Percentiles rank a stretch among this genome's conserved stretches.
Conservation (phyloP, 2,329 filamentous ascomycete species). For the Colletotrichum filicis region DNA sequence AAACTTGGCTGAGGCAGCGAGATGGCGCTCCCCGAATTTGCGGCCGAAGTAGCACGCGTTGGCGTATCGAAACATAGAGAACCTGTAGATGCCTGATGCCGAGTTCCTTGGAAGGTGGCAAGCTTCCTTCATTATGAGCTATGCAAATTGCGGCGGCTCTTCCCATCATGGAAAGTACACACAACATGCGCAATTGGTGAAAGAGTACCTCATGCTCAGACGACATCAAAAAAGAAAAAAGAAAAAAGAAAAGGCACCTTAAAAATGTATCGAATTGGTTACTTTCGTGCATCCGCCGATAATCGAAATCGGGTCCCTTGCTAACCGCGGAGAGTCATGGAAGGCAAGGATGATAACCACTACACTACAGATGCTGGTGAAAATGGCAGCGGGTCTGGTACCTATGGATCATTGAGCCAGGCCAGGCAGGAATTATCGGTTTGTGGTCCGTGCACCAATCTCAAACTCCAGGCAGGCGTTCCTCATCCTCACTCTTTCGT, state of each 20-base stretch:
- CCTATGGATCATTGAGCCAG: accelerated
- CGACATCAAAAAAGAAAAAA: background rate
- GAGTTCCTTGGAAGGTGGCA: too few relatives aligned
- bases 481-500: background rate
- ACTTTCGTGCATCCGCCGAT: background rate
- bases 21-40: background rate
- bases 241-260: background rate
- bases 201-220: background rate
- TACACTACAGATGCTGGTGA: constrained; percentile 1
- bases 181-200: background rate
- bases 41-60: too few relatives aligned
- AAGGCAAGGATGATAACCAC: constrained; percentile 16
- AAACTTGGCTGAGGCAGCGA: background rate
- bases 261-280: background rate
- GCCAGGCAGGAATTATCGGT: too few relatives aligned
- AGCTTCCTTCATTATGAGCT: too few relatives aligned
- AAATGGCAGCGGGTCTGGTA: accelerated
- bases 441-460: background rate
- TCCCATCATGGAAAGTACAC: too few relatives aligned
- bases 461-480: background rate
- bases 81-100: background rate
- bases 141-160: too few relatives aligned
- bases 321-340: background rate
- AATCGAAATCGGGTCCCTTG: constrained; percentile 11
- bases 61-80: background rate